A percentile compares a stretch with the other conserved stretches of the same genome.
phyloP scores from a whole-genome alignment of 2,329 filamentous ascomycete species.

The Aspergillus cejpii region DNA sequence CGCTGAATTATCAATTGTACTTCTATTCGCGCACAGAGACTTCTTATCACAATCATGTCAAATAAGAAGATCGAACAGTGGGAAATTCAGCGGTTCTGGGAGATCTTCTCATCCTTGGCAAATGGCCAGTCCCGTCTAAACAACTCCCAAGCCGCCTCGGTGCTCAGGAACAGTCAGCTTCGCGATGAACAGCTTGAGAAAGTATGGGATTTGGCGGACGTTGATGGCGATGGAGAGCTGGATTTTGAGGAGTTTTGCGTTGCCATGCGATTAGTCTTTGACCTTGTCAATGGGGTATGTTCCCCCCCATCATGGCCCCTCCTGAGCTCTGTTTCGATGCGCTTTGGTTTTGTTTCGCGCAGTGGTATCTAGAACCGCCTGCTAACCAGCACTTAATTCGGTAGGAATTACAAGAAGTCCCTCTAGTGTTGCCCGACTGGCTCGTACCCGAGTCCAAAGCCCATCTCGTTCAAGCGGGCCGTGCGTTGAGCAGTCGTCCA shows the following conservation, averaged over 20 bases:
- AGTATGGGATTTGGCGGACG: constrained; percentile 95
- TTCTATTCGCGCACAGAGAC: constrained; percentile 1
- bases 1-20: constrained; percentile 8
- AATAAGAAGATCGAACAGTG: constrained; percentile 58
- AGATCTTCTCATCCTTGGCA: constrained; percentile 65
- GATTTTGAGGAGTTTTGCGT: constrained; percentile 99
- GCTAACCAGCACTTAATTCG: neutral
- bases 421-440: constrained; percentile 81
- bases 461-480: constrained; percentile 76
- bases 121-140: constrained; percentile 60
- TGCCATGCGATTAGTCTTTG: constrained; percentile 96
- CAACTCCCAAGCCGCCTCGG: constrained; percentile 62
- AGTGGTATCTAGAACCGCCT: neutral
- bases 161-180: constrained; percentile 66
- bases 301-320: neutral
- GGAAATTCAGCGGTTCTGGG: constrained; percentile 73
- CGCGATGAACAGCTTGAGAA: constrained; percentile 82
- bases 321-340: neutral
- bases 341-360: neutral
- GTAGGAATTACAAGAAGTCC: constrained; percentile 87
- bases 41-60: constrained; percentile 28
- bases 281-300: constrained; percentile 85
- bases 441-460: constrained; percentile 92
- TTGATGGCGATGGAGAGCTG: constrained; percentile 93
- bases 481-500: constrained; percentile 71